Percentiles rank a stretch among this genome's conserved stretches.
These are phyloP conservation scores for Capsella rubella DNA, from an alignment of 441 rosid species.

Conservation along the genomic window DNA sequence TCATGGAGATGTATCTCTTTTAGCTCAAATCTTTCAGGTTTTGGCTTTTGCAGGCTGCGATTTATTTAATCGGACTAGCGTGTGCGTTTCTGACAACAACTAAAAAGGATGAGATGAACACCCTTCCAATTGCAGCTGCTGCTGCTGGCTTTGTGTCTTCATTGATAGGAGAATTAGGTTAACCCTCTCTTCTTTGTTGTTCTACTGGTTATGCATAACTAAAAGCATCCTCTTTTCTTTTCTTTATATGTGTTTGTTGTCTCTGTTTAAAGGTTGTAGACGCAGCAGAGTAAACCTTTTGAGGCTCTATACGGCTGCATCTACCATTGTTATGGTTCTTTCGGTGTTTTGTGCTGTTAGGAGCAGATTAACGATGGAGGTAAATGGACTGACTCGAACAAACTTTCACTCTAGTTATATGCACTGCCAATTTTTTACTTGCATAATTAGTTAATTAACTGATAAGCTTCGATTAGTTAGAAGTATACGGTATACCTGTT, in stretches of 20 bases:
- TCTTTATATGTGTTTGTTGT: conserved; percentile 12
- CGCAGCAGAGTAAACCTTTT: conserved; percentile 61
- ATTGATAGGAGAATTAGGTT: conserved; percentile 76
- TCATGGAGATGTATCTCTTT: background rate
- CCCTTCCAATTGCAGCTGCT: conserved; percentile 53
- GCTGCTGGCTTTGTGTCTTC: conserved; percentile 56
- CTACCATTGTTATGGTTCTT: conserved; percentile 51
- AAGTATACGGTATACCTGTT: background rate
- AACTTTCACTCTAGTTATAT: background rate
- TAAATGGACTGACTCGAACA: conserved; percentile 14
- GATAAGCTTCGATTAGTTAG: background rate
- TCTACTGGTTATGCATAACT: background rate
- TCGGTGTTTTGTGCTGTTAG: conserved; percentile 49
- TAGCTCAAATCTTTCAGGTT: conserved; percentile 8
- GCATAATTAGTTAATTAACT: background rate
- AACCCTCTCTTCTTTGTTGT: conserved; percentile 6
- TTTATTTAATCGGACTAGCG: conserved; percentile 53
- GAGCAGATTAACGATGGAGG: conserved; percentile 58
- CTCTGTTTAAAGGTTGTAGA: conserved; percentile 57
- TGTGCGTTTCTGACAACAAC: conserved; percentile 47
- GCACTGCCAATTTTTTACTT: background rate
- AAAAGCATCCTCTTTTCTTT: conserved; percentile 6
- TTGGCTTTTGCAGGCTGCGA: conserved; percentile 52
- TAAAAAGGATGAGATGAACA: conserved; percentile 45
- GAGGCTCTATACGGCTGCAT: conserved; percentile 56